Conservation (phyloP, 129 eudicot species). For the Artemisia annua region DNA sequence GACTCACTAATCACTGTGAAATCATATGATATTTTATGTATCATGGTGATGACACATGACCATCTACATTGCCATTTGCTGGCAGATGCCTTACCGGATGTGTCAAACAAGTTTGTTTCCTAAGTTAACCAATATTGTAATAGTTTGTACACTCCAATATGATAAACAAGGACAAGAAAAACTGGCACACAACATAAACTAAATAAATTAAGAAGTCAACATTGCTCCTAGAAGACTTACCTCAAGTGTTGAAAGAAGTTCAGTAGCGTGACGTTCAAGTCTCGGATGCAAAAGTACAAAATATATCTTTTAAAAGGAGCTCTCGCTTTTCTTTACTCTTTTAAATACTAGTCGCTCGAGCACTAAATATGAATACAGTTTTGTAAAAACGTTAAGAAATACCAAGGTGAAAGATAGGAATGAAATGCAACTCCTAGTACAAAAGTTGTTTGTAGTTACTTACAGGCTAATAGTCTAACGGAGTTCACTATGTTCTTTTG, state of each 20-base stretch:
- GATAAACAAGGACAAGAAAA: background rate
- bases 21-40: too few relatives aligned
- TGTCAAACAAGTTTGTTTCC: too few relatives aligned
- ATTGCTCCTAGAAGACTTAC: slow-evolving; percentile 38
- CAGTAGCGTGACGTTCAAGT: slow-evolving; percentile 59
- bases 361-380: too few relatives aligned
- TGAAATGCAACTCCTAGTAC: too few relatives aligned
- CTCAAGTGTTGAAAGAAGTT: slow-evolving; percentile 63
- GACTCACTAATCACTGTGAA: too few relatives aligned
- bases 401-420: too few relatives aligned
- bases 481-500: background rate
- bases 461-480: background rate
- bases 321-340: too few relatives aligned
- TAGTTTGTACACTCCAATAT: background rate
- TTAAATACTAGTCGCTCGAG: too few relatives aligned
- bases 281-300: slow-evolving; percentile 85
- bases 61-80: too few relatives aligned
- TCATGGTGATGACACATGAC: too few relatives aligned
- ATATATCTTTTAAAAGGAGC: slow-evolving; percentile 83
- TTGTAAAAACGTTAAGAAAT: too few relatives aligned
- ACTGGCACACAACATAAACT: slow-evolving; percentile 5
- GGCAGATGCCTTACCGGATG: background rate
- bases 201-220: background rate
- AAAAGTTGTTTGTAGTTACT: background rate
- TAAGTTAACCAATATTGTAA: too few relatives aligned